Base-by-base conservation (phyloP, 2,329 filamentous ascomycete species). In the Xylariaceae sp. region DNA sequence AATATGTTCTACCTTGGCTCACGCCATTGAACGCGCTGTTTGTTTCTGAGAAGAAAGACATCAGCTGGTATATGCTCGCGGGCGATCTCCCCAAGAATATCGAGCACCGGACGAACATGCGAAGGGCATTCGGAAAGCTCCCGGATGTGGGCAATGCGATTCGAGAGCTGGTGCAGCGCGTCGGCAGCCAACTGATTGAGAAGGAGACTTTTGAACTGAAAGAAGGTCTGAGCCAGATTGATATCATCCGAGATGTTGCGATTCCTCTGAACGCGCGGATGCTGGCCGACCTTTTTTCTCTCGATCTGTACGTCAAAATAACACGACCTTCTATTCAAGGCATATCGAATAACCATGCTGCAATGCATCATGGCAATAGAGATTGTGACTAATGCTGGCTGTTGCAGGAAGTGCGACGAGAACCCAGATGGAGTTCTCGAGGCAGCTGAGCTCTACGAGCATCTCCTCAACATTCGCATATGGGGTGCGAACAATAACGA, bases 181-280 rank as follows among this genome's bases (percentile, higher is more conserved):
- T 66, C 2, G 73, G 72, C 5, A 31, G 54, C 2, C 51, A 64
- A 77, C 59, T 79, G 72, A 66, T 75, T 14, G 55, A 70, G 18
- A 69, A 71, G 54, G 70, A 73, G 59, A 60, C 65, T 0, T 74
- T 75, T 49, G 61, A 54, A 22, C 52, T 75, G 16, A 61, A 62
- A 46, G 59, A 69, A 34, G 71, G 68, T 0, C 66, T 75, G 1
- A 62, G 68, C 52, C 72, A 75, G 56, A 63, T 75, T 28, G 73
- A 75, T 44, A 56, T 75, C 17, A 66, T 75, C 48, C 71, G 73
- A 12, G 80, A 84, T 45, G 76, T 86, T 13, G 80, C 79, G 14
- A 83, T 85, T 54, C 78, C 84, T 11, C 71, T 79, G 1, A 82
- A 81, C 5, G 75, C 81, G 2, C 70, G 76, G 41, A 76, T 81